phyloP scores from a whole-genome alignment of 2,329 filamentous ascomycete genomes.

The Beauveria pseudobassiana region DNA sequence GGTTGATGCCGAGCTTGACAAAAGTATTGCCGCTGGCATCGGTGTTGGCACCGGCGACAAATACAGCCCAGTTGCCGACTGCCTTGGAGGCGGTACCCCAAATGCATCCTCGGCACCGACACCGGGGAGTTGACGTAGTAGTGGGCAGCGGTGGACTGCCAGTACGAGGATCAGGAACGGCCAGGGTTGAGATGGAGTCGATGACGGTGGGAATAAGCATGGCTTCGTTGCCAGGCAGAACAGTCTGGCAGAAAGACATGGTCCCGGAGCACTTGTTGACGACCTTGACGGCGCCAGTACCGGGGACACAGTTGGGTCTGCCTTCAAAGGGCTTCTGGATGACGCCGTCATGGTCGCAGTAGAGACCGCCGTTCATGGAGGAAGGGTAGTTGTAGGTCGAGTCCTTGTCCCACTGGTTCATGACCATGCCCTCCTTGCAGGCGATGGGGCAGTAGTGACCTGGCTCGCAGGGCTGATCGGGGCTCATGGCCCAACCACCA shows the following conservation, averaged over 20 bases:
- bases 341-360: slow-evolving; percentile 59
- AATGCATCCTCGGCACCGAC: slow-evolving; percentile 53
- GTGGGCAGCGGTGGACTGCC: slow-evolving; percentile 66
- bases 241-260: slow-evolving; percentile 72
- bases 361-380: slow-evolving; percentile 71
- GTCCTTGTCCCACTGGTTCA: slow-evolving; percentile 69
- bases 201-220: slow-evolving; percentile 78
- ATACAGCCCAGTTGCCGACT: slow-evolving; percentile 70
- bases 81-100: slow-evolving; percentile 60
- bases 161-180: slow-evolving; percentile 66
- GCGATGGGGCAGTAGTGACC: slow-evolving; percentile 70
- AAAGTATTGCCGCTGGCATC: slow-evolving; percentile 58
- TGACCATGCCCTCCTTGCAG: slow-evolving; percentile 67
- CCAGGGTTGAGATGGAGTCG: slow-evolving; percentile 46
- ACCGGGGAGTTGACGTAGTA: slow-evolving; percentile 73
- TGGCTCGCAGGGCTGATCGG: slow-evolving; percentile 60
- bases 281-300: slow-evolving; percentile 56
- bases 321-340: slow-evolving; percentile 62
- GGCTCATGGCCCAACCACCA: slow-evolving; percentile 73
- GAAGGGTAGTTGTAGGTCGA: slow-evolving; percentile 62
- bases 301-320: slow-evolving; percentile 62
- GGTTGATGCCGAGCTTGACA: slow-evolving; percentile 72
- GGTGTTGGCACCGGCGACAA: slow-evolving; percentile 69
- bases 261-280: slow-evolving; percentile 56
- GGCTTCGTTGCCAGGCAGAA: slow-evolving; percentile 70